A percentile compares a stretch with the other conserved stretches of the same genome.
phyloP scores from a whole-genome alignment of 495 filamentous ascomycete genomes.

The Lepraria neglecta region DNA sequence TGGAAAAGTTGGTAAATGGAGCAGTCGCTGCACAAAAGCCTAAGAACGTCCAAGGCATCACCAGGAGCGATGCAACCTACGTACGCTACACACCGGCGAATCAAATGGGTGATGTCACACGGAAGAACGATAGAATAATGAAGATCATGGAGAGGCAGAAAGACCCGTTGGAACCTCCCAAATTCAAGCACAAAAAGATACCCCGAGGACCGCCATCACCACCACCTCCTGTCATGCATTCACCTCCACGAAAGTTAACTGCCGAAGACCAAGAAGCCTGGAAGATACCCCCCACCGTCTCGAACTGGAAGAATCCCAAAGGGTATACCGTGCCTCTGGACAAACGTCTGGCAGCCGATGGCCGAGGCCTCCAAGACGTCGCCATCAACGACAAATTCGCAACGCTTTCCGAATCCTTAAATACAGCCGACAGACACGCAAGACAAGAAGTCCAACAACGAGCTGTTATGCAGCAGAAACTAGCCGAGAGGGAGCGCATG shows the following conservation, averaged over 20 bases:
- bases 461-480: constrained; percentile 88
- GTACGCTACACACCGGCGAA: constrained; percentile 93
- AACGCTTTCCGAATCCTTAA: constrained; percentile 88
- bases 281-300: constrained; percentile 86
- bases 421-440: constrained; percentile 90
- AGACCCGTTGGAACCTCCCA: constrained; percentile 97
- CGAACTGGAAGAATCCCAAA: constrained; percentile 99
- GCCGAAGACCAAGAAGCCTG: constrained; percentile 96
- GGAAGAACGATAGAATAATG: constrained; percentile 92
- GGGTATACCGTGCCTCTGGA: constrained; percentile 96
- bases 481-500: constrained; percentile 92
- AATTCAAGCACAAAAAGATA: constrained; percentile 98
- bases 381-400: constrained; percentile 99
- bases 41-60: constrained; percentile 77
- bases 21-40: constrained; percentile 90
- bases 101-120: constrained; percentile 88
- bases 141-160: constrained; percentile 94
- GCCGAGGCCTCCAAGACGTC: constrained; percentile 85
- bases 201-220: constrained; percentile 88
- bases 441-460: constrained; percentile 91
- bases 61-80: constrained; percentile 80
- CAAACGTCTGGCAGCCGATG: constrained; percentile 94
- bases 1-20: constrained; percentile 73
- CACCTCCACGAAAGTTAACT: constrained; percentile 87
- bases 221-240: constrained; percentile 91